Percentiles rank a stretch among this genome's conserved stretches.
Evolutionary conservation across 2,329 filamentous ascomycete genomes (phyloP).

Genomic region (Coniella lustricola): DNA sequence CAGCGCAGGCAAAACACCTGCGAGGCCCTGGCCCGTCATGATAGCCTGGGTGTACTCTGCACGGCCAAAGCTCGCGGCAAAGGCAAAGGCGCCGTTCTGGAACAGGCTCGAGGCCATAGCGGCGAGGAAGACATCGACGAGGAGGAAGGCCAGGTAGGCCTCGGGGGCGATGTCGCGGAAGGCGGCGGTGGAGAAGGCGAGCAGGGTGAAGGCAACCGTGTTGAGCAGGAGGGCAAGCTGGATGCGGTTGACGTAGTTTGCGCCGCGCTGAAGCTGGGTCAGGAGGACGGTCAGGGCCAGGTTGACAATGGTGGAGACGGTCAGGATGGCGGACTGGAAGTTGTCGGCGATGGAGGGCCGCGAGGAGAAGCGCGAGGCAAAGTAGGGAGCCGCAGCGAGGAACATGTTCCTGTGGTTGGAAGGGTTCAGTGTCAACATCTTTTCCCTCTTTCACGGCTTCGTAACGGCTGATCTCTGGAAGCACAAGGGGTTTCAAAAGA

Average conservation of each 20-base stretch:
- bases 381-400: slow-evolving; percentile 88
- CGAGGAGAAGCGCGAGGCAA: slow-evolving; percentile 70
- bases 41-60: slow-evolving; percentile 91
- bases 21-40: slow-evolving; percentile 90
- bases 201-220: slow-evolving; percentile 64
- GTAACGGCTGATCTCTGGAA: slow-evolving; percentile 1
- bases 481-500: neutral
- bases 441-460: neutral
- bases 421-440: neutral
- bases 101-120: slow-evolving; percentile 77
- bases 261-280: slow-evolving; percentile 70
- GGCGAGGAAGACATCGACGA: slow-evolving; percentile 73
- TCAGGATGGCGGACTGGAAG: slow-evolving; percentile 86
- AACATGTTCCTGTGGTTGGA: slow-evolving; percentile 79
- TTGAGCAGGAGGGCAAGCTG: slow-evolving; percentile 70
- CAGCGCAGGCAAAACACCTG: slow-evolving; percentile 81
- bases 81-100: slow-evolving; percentile 93
- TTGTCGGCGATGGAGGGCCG: slow-evolving; percentile 66
- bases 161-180: slow-evolving; percentile 56
- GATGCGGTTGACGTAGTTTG: slow-evolving; percentile 85
- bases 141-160: slow-evolving; percentile 72
- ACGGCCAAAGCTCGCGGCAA: slow-evolving; percentile 75
- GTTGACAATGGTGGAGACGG: slow-evolving; percentile 79
- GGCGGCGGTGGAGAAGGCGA: slow-evolving; percentile 71
- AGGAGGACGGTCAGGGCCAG: slow-evolving; percentile 69